Conservation (phyloP, 108 stramenopile genomes). For the Bacterosira constricta region DNA sequence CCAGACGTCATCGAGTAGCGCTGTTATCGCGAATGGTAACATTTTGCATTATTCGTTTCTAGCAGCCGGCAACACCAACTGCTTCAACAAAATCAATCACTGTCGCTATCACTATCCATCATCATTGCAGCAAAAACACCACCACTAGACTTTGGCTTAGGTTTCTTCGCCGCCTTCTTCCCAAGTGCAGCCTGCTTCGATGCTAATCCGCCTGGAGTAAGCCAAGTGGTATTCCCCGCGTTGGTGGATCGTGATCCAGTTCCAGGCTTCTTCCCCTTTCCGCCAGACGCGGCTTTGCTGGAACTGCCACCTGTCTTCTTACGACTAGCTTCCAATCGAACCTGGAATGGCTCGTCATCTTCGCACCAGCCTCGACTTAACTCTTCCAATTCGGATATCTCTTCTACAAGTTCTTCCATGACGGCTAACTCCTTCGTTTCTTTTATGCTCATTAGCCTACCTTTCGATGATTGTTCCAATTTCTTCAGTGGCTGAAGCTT, state of each 20-base stretch:
- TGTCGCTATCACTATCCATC: conserved; percentile 80
- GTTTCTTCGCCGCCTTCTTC: conserved; percentile 28
- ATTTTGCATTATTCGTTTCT: no score
- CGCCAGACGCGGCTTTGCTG: neutral
- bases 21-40: no score
- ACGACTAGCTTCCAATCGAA: conserved; percentile 46
- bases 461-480: conserved; percentile 65
- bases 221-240: conserved; percentile 26
- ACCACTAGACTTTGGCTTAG: conserved; percentile 26
- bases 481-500: conserved; percentile 58
- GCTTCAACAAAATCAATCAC: conserved; percentile 57
- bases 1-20: no score
- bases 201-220: conserved; percentile 41
- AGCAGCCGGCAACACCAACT: no score
- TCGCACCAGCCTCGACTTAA: conserved; percentile 81
- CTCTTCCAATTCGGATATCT: conserved; percentile 70
- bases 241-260: conserved; percentile 30
- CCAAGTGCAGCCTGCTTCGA: conserved; percentile 23
- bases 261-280: conserved; percentile 21
- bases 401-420: conserved; percentile 73
- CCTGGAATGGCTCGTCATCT: conserved; percentile 63
- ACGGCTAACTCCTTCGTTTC: conserved; percentile 71
- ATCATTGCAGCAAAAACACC: conserved; percentile 80
- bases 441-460: conserved; percentile 68
- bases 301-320: conserved; percentile 27